Conservation (phyloP, 306 rosid species). For the Vigna mungo region DNA sequence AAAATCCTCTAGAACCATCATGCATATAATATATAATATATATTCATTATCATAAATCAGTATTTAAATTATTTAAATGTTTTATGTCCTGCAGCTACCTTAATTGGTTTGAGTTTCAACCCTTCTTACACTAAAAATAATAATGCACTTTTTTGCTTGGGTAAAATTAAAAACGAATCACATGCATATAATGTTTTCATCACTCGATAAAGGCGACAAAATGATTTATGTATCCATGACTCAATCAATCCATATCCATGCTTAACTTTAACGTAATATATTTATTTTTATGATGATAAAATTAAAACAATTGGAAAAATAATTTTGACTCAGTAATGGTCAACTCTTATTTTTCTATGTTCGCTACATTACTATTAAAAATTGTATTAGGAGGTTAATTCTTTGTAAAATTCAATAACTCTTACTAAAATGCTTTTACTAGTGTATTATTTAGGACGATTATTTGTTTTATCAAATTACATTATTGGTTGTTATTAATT, state of each 20-base stretch:
- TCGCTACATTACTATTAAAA: not conserved
- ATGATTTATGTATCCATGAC: conserved; percentile 1
- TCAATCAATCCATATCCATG: not conserved
- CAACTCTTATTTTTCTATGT: not conserved
- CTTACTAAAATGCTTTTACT: too few relatives aligned
- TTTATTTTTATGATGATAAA: not conserved
- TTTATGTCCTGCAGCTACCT: too few relatives aligned
- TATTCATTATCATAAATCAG: too few relatives aligned
- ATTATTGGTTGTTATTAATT: too few relatives aligned
- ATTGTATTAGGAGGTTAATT: not conserved
- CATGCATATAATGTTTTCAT: not conserved
- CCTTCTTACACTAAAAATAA: not conserved
- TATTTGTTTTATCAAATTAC: too few relatives aligned
- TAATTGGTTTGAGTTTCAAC: not conserved
- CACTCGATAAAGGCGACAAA: not conserved
- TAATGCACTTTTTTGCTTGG: not conserved
- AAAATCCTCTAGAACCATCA: not conserved
- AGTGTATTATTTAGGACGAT: too few relatives aligned
- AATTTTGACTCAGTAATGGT: not conserved
- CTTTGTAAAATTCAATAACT: not conserved
- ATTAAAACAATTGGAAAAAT: not conserved
- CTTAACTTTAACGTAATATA: not conserved
- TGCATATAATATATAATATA: too few relatives aligned
- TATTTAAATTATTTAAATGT: too few relatives aligned
- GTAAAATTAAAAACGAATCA: not conserved